Evolutionary conservation across 2,329 filamentous ascomycete genomes (phyloP).

Genomic region (Aspergillus melleus): DNA sequence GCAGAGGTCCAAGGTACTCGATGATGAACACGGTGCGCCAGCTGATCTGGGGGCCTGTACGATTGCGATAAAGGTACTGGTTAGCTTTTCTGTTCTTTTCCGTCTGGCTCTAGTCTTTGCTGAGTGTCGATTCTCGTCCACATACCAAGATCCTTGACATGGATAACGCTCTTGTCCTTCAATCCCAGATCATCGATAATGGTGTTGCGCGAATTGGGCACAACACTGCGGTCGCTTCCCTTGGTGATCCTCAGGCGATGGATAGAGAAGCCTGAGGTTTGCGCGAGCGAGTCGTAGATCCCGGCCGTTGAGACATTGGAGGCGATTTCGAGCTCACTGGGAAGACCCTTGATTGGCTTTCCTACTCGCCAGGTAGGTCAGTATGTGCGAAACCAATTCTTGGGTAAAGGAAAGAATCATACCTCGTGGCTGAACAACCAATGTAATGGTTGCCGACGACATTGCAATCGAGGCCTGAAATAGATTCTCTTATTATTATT

Average conservation of each 20-base stretch:
- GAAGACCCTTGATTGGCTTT: slow-evolving; percentile 62
- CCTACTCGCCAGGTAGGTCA: slow-evolving; percentile 36
- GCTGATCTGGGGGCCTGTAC: slow-evolving; percentile 75
- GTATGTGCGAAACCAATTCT: slow-evolving; percentile 1
- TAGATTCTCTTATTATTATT: neutral
- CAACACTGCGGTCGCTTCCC: slow-evolving; percentile 59
- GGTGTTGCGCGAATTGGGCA: slow-evolving; percentile 54
- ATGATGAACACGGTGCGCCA: slow-evolving; percentile 95
- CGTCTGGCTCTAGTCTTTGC: neutral
- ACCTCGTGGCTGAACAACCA: slow-evolving; percentile 46
- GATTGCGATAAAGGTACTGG: neutral
- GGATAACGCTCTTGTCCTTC: slow-evolving; percentile 61
- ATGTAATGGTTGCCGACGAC: slow-evolving; percentile 38
- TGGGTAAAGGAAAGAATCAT: slow-evolving; percentile 14
- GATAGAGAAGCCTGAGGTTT: slow-evolving; percentile 54
- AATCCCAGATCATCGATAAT: slow-evolving; percentile 58
- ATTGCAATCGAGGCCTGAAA: slow-evolving; percentile 22
- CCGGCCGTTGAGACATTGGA: slow-evolving; percentile 54
- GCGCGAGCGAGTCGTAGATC: slow-evolving; percentile 59
- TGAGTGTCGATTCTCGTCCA: slow-evolving; percentile 3
- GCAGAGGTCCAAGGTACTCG: slow-evolving; percentile 88
- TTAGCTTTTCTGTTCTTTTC: slow-evolving; percentile 18
- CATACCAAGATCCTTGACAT: slow-evolving; percentile 91
- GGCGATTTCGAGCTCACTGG: slow-evolving; percentile 55
- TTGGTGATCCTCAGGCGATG: slow-evolving; percentile 66